These are phyloP conservation scores for Euclidium syriacum DNA, from an alignment of 345 rosid species.

Conservation along the genomic window DNA sequence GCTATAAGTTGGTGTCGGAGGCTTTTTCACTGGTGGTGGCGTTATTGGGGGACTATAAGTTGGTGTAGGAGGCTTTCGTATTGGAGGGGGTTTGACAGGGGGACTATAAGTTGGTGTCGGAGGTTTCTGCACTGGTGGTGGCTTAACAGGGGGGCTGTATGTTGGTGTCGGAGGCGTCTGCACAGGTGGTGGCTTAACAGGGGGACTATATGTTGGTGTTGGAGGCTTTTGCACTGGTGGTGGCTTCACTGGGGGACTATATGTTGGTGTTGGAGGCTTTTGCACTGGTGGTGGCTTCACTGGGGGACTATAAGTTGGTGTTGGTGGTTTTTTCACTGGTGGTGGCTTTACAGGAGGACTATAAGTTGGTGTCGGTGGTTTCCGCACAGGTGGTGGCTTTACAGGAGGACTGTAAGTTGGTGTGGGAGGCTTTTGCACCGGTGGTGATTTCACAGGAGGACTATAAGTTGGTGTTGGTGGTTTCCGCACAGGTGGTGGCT, in stretches of 20 bases:
- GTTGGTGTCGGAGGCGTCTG: slow-evolving; percentile 9
- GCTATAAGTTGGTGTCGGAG: neutral
- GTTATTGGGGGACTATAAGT: neutral
- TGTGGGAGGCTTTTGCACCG: slow-evolving; percentile 2
- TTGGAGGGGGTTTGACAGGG: neutral
- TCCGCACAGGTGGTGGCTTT: neutral
- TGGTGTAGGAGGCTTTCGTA: neutral
- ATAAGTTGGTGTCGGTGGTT: slow-evolving; percentile 4
- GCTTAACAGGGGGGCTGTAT: neutral
- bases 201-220: neutral
- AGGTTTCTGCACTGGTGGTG: neutral
- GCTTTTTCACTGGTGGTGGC: neutral
- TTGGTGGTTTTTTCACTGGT: neutral
- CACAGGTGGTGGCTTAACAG: neutral
- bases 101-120: neutral
- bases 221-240: slow-evolving; percentile 1
- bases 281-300: neutral
- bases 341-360: neutral
- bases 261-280: slow-evolving; percentile 14
- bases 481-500: neutral
- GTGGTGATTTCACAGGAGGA: neutral
- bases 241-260: neutral
- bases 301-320: neutral
- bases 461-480: slow-evolving; percentile 20
- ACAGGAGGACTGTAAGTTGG: slow-evolving; percentile 5